Percentiles rank a stretch among this genome's conserved stretches.
phyloP scores from a whole-genome alignment of 2,329 filamentous ascomycete species.

The Amesomyces nigricolor region DNA sequence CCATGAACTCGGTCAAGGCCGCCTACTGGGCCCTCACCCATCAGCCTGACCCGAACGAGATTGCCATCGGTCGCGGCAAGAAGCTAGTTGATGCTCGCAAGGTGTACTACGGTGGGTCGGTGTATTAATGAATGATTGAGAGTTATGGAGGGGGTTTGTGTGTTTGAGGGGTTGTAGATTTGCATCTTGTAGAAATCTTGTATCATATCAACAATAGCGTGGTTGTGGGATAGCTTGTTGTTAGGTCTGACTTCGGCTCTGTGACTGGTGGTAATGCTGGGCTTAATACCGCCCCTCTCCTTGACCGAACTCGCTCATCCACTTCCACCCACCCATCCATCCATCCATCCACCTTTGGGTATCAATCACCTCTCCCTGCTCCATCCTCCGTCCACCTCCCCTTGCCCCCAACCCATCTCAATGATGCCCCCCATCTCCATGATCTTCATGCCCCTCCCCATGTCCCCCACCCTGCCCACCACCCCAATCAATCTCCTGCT shows the following conservation, averaged over 20 bases:
- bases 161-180: not conserved
- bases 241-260: not conserved
- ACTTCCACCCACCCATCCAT: too few species aligned
- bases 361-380: too few species aligned
- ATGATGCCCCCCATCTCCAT: too few species aligned
- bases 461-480: slow-evolving; percentile 22
- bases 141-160: not conserved
- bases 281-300: too few species aligned
- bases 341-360: too few species aligned
- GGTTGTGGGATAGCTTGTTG: not conserved
- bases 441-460: not conserved
- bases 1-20: slow-evolving; percentile 97
- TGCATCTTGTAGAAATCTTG: slow-evolving; percentile 3
- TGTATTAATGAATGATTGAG: slow-evolving; percentile 42
- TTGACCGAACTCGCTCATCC: too few species aligned
- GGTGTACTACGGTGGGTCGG: slow-evolving; percentile 87
- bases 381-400: too few species aligned
- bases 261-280: not conserved
- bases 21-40: slow-evolving; percentile 73
- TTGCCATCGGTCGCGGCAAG: slow-evolving; percentile 83
- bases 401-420: too few species aligned
- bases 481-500: slow-evolving; percentile 86
- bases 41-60: slow-evolving; percentile 82
- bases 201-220: slow-evolving; percentile 3
- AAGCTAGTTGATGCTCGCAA: slow-evolving; percentile 95